Percentiles rank a stretch among this genome's conserved stretches.
Conservation (phyloP, 306 rosid genomes). For the Elaeagnus macrophylla region DNA sequence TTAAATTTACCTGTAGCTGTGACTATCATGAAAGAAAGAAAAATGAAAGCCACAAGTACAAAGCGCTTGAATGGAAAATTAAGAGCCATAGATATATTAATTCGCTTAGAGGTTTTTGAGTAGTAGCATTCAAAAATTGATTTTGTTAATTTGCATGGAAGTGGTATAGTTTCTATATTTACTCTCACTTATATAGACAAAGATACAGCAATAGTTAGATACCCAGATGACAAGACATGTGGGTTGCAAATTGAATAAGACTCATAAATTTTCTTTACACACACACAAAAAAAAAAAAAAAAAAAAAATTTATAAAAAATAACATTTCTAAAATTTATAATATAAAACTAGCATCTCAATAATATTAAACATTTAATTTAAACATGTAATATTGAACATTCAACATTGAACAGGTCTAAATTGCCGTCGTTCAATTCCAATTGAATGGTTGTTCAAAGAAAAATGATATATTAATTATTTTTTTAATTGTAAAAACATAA, state of each 20-base stretch:
- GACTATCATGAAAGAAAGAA: slow-evolving; percentile 43
- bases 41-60: slow-evolving; percentile 34
- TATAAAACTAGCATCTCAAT: too few relatives aligned
- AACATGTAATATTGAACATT: too few relatives aligned
- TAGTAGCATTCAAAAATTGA: not conserved
- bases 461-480: too few relatives aligned
- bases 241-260: slow-evolving; percentile 16
- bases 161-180: not conserved
- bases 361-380: too few relatives aligned
- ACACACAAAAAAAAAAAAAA: too few relatives aligned
- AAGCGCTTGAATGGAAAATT: slow-evolving; percentile 28
- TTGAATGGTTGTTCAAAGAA: too few relatives aligned
- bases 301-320: too few relatives aligned
- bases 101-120: not conserved
- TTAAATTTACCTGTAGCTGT: slow-evolving; percentile 45
- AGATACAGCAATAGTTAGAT: slow-evolving; percentile 9
- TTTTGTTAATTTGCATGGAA: not conserved
- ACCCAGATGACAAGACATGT: slow-evolving; percentile 18
- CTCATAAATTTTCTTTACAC: too few relatives aligned
- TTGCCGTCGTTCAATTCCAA: too few relatives aligned
- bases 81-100: not conserved
- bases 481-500: too few relatives aligned
- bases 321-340: too few relatives aligned
- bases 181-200: slow-evolving; percentile 11
- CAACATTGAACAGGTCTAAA: too few relatives aligned